Conservation (phyloP, 257 asterid species). For the Henckelia pumila region DNA sequence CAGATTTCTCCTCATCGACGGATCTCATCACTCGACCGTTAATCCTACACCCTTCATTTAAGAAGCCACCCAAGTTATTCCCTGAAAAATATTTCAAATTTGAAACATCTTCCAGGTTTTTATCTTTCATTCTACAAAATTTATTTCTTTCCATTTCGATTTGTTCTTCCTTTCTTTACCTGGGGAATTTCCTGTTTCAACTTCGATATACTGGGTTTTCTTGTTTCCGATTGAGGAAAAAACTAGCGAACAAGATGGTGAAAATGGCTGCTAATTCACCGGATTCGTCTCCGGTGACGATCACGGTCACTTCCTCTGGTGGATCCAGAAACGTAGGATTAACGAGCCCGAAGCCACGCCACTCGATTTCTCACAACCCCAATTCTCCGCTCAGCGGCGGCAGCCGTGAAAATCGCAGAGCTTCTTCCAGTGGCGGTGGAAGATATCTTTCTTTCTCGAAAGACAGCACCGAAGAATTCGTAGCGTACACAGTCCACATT, state of each 20-base stretch:
- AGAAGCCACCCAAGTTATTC: conserved; percentile 25
- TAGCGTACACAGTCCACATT: conserved; percentile 83
- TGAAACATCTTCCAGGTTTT: conserved; percentile 22
- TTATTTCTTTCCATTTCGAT: not conserved
- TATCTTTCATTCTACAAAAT: not conserved
- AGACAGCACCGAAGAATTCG: conserved; percentile 71
- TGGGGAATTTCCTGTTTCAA: not conserved
- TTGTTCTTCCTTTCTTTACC: conserved; percentile 1
- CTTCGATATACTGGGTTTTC: not conserved
- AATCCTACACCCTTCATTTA: conserved; percentile 26
- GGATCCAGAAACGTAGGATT: conserved; percentile 52
- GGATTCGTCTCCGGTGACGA: conserved; percentile 77
- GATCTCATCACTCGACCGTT: conserved; percentile 65
- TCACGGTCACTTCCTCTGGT: conserved; percentile 74
- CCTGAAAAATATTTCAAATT: conserved; percentile 39
- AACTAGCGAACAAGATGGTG: conserved; percentile 38
- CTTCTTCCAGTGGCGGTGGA: conserved; percentile 43
- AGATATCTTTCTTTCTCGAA: conserved; percentile 67
- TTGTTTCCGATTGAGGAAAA: not conserved
- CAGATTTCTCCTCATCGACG: conserved; percentile 43
- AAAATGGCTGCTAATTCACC: conserved; percentile 60
- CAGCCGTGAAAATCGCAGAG: conserved; percentile 42
- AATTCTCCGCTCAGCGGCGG: conserved; percentile 56
- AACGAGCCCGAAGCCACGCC: conserved; percentile 78
- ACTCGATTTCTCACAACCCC: conserved; percentile 57